Evolutionary conservation across 139 green algal species (phyloP).

Genomic region (Haematococcus sp.): DNA sequence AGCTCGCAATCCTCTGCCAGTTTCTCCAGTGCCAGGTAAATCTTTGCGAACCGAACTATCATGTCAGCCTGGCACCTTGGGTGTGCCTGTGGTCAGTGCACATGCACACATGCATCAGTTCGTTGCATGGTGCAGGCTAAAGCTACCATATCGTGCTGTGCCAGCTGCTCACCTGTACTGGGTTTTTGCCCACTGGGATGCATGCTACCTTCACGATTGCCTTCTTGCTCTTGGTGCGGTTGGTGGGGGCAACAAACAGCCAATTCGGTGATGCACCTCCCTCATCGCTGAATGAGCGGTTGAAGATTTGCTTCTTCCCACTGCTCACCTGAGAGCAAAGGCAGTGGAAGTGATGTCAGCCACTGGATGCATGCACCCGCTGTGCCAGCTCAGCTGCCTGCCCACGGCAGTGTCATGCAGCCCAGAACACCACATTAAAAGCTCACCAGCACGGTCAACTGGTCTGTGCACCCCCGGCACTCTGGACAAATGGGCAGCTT

Average conservation of each 20-base stretch:
- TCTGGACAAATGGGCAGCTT: conserved; percentile 13
- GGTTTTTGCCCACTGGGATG: conserved; percentile 35
- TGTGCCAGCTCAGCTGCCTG: background rate
- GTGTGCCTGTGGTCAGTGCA: background rate
- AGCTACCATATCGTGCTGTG: background rate
- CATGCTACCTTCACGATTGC: conserved; percentile 44
- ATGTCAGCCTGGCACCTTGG: conserved; percentile 13
- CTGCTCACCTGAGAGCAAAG: conserved; percentile 7
- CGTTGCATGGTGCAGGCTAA: background rate
- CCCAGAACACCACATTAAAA: too few relatives aligned
- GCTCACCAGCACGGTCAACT: conserved; percentile 21
- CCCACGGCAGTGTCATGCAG: background rate
- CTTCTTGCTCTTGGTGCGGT: conserved; percentile 7
- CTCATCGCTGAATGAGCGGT: conserved; percentile 32
- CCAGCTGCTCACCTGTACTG: background rate
- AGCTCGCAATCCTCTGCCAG: conserved; percentile 32
- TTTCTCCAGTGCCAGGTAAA: conserved; percentile 38
- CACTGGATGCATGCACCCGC: background rate
- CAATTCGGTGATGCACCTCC: conserved; percentile 34
- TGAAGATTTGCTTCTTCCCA: conserved; percentile 30
- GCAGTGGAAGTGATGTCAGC: background rate
- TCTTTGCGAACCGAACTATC: conserved; percentile 21
- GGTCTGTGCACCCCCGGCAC: conserved; percentile 24
- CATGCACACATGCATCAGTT: background rate
- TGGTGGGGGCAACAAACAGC: conserved; percentile 36